phyloP scores from a whole-genome alignment of 257 asterid species.

The Primulina tabacum region DNA sequence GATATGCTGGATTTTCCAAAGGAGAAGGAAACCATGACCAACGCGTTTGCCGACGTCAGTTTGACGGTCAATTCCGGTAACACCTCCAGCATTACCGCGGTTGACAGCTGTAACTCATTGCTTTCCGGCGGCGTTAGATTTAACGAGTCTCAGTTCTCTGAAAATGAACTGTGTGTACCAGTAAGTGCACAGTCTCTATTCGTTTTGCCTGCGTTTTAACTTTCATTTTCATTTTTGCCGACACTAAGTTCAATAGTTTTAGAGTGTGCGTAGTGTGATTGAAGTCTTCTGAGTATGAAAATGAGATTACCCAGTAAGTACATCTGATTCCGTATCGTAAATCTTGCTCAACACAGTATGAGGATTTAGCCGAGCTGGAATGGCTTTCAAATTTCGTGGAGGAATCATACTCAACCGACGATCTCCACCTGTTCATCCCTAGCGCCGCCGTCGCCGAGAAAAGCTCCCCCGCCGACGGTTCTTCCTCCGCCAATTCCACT shows the following conservation, averaged over 20 bases:
- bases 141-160: constrained; percentile 62
- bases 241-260: too few relatives aligned
- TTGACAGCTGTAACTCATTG: constrained; percentile 82
- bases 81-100: constrained; percentile 70
- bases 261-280: too few relatives aligned
- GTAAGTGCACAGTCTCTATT: constrained; percentile 34
- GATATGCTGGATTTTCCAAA: constrained; percentile 88
- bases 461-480: constrained; percentile 33
- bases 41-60: constrained; percentile 58
- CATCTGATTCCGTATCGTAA: too few relatives aligned
- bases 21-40: constrained; percentile 77
- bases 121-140: constrained; percentile 74
- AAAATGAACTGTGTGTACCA: constrained; percentile 88
- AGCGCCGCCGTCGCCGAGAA: constrained; percentile 32
- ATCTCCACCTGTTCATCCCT: constrained; percentile 58
- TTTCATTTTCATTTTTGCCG: not conserved
- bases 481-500: constrained; percentile 50
- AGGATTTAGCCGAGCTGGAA: constrained; percentile 92
- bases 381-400: constrained; percentile 98
- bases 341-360: constrained; percentile 47
- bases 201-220: constrained; percentile 30
- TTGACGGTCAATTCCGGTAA: constrained; percentile 56
- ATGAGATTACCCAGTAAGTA: too few relatives aligned
- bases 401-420: constrained; percentile 90
- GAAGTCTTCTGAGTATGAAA: too few relatives aligned